Base-by-base conservation (phyloP, 75 land plant genomes). In the Gnetum montanum region DNA sequence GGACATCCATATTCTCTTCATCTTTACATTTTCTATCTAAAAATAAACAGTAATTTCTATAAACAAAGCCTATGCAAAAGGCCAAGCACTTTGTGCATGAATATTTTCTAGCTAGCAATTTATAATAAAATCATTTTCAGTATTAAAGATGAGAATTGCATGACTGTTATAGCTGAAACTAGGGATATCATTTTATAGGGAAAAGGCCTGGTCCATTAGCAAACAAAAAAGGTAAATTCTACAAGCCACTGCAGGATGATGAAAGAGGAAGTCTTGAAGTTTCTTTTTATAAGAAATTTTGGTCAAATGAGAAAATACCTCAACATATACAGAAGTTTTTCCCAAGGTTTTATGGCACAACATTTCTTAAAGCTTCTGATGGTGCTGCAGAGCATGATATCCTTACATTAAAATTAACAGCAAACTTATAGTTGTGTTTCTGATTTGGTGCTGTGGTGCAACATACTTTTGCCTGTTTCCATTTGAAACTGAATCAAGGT, bases 211-310 rank as follows among this genome's bases (percentile, higher is more conserved):
- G 97, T 1, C 94, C 95, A 1, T 76, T 88, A 1, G 61, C 82
- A 1, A 95, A 93, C 67, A 84, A 67, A 49, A 73, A 80, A 15
- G 98, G 98, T n/a, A 67, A 68, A 29, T 93, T 93, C 63, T 93
- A 80, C 76, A 93, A 93, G 78, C 98, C 95, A 16, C 65, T 88
- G 34, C 98, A 85, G 54, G 56, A 54, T 52, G 77, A 72, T 38
- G 70, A 65, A 5, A 72, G 95, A 38, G 94, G 95, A 6, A 49
- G 69, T 19, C 49, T 56, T 19, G 98, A 93, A 66, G 66, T 80
- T 36, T 58, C 48, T 7, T 93, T 93, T 68, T 93, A 93, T 62
- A 44, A 68, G 35, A 57, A 71, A 8, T 79, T 93, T 56, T 77
- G 75, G 55, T 59, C 82, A 6, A 60, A 88, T 55, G 34, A 60